phyloP scores from a whole-genome alignment of 1,284 basidiomycete genomes.

The Marasmius tenuissimus region DNA sequence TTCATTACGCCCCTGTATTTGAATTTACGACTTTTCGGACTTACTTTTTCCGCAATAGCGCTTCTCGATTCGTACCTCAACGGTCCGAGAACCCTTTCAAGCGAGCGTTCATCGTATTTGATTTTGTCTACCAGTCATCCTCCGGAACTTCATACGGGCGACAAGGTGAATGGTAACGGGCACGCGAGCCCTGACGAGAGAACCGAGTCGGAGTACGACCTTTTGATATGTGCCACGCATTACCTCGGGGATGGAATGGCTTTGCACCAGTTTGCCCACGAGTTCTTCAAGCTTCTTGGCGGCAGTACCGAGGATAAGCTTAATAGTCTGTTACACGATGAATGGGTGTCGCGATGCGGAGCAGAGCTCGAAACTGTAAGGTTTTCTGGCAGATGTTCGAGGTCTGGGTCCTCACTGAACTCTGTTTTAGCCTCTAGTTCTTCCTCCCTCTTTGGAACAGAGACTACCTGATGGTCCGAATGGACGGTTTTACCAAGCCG shows the following conservation, averaged over 20 bases:
- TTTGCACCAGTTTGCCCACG: constrained; percentile 71
- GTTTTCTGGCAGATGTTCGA: neutral
- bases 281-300: constrained; percentile 64
- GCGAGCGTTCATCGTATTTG: constrained; percentile 69
- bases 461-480: constrained; percentile 39
- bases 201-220: neutral
- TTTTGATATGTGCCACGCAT: constrained; percentile 65
- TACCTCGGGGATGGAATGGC: constrained; percentile 82
- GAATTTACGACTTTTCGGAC: no score
- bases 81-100: constrained; percentile 70
- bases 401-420: neutral
- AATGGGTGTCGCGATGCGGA: constrained; percentile 46
- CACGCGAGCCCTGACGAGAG: neutral
- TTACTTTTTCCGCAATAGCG: constrained; percentile 32
- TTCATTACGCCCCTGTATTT: no score
- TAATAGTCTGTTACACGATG: constrained; percentile 39
- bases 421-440: constrained; percentile 24
- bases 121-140: constrained; percentile 45
- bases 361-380: neutral
- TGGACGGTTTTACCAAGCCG: constrained; percentile 42
- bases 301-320: constrained; percentile 41
- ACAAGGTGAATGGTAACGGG: constrained; percentile 2
- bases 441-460: constrained; percentile 57
- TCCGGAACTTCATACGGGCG: neutral
- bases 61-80: constrained; percentile 72